phyloP scores from a whole-genome alignment of 768 basidiomycete genomes.

The Cyclocybe aegerita region DNA sequence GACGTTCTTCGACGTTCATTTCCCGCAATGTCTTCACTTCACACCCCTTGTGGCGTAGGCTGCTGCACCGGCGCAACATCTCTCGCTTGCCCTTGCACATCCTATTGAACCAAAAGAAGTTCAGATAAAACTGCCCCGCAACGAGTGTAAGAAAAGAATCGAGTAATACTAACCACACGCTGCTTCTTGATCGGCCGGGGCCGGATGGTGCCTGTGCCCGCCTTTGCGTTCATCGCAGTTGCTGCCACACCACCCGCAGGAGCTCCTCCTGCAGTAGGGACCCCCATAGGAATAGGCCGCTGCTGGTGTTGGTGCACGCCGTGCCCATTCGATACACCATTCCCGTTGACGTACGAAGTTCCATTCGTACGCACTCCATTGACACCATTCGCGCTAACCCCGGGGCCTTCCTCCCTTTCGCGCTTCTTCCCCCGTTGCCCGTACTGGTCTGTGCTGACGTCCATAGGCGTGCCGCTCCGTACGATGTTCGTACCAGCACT shows the following conservation, averaged over 20 bases:
- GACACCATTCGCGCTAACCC: conserved; percentile 7
- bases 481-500: conserved; percentile 16
- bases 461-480: conserved; percentile 29
- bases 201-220: conserved; percentile 55
- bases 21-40: not conserved
- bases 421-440: conserved; percentile 41
- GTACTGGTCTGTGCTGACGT: conserved; percentile 21
- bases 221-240: conserved; percentile 48
- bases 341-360: conserved; percentile 27
- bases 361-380: conserved; percentile 29
- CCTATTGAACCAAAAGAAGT: conserved; percentile 35
- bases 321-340: conserved; percentile 9
- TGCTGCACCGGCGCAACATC: conserved; percentile 63
- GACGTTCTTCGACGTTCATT: too few species aligned
- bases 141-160: conserved; percentile 5
- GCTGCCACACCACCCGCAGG: conserved; percentile 21
- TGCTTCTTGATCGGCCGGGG: conserved; percentile 78
- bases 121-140: conserved; percentile 1
- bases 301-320: conserved; percentile 3
- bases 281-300: too few species aligned
- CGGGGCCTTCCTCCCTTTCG: conserved; percentile 34
- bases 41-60: conserved; percentile 74
- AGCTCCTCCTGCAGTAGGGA: conserved; percentile 3
- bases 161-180: conserved; percentile 54
- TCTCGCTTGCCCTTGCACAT: conserved; percentile 62